A percentile compares a stretch with the other conserved stretches of the same genome.
phyloP scores from a whole-genome alignment of 2,329 filamentous ascomycete genomes.

The Aureobasidium lini region DNA sequence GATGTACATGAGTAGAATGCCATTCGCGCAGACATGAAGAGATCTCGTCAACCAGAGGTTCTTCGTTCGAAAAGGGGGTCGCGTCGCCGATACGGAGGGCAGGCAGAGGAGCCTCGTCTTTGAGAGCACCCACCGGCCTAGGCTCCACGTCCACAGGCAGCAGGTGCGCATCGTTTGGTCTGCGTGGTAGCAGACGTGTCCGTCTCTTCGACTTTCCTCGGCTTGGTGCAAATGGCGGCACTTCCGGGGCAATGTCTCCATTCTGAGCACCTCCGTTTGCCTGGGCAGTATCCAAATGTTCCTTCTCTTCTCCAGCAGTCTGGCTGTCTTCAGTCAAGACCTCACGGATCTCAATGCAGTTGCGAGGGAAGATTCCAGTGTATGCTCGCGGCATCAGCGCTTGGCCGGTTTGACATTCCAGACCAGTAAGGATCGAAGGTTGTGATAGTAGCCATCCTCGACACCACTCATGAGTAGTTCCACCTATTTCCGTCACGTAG shows the following conservation, averaged over 20 bases:
- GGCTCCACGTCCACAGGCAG: conserved; percentile 21
- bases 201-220: not conserved
- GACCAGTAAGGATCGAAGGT: conserved; percentile 80
- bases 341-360: conserved; percentile 91
- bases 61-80: conserved; percentile 78
- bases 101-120: conserved; percentile 85
- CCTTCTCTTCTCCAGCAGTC: conserved; percentile 15
- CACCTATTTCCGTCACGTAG: conserved; percentile 96
- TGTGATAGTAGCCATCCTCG: conserved; percentile 92
- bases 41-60: conserved; percentile 94
- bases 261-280: not conserved
- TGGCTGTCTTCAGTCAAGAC: conserved; percentile 63
- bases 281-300: not conserved
- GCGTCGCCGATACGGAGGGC: conserved; percentile 98
- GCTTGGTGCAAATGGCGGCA: not conserved
- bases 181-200: not conserved
- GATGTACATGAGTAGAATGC: conserved; percentile 95
- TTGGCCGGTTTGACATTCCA: conserved; percentile 86
- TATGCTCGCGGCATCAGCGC: conserved; percentile 94
- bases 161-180: not conserved
- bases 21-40: conserved; percentile 94
- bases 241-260: not conserved
- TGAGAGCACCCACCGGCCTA: conserved; percentile 60
- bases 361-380: conserved; percentile 93
- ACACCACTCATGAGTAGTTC: conserved; percentile 78